Percentiles rank a stretch among this genome's conserved stretches.
phyloP scores from a whole-genome alignment of 768 basidiomycete genomes.

The Macrocybe gigantea region DNA sequence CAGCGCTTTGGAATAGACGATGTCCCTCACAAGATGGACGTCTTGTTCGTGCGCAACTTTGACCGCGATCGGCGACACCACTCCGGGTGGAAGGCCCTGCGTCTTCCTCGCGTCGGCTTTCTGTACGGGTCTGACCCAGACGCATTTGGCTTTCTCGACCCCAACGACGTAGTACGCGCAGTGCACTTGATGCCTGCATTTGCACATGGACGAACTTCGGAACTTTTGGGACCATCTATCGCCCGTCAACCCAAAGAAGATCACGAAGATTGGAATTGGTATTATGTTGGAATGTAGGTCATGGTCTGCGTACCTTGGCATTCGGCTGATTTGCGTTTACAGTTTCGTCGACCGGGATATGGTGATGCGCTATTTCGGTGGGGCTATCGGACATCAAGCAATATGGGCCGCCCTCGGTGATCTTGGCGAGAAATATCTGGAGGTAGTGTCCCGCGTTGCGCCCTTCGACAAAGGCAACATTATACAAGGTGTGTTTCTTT shows the following conservation, averaged over 20 bases:
- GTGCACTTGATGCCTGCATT: slow-evolving; percentile 33
- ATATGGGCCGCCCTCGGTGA: neutral
- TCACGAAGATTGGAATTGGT: slow-evolving; percentile 19
- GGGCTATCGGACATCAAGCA: slow-evolving; percentile 14
- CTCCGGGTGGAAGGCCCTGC: slow-evolving; percentile 12
- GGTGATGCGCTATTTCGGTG: slow-evolving; percentile 15
- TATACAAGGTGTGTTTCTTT: too few species aligned
- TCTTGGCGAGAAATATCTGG: neutral
- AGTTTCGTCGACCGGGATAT: slow-evolving; percentile 23
- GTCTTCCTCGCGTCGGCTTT: slow-evolving; percentile 22
- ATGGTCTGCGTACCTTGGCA: neutral
- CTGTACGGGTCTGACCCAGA: slow-evolving; percentile 12
- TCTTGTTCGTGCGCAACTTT: slow-evolving; percentile 25
- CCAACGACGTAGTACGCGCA: slow-evolving; percentile 23
- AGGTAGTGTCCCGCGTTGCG: neutral
- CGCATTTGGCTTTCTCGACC: slow-evolving; percentile 37
- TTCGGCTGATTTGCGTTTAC: neutral
- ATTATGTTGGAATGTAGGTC: slow-evolving; percentile 27
- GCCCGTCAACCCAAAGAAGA: slow-evolving; percentile 9
- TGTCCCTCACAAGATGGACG: slow-evolving; percentile 11
- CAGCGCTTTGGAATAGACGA: neutral
- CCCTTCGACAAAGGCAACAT: too few species aligned
- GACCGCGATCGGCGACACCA: slow-evolving; percentile 6
- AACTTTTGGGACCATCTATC: slow-evolving; percentile 8
- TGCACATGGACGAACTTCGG: slow-evolving; percentile 7